phyloP scores from a whole-genome alignment of 2,329 filamentous ascomycete species.

The Fonsecaea erecta region DNA sequence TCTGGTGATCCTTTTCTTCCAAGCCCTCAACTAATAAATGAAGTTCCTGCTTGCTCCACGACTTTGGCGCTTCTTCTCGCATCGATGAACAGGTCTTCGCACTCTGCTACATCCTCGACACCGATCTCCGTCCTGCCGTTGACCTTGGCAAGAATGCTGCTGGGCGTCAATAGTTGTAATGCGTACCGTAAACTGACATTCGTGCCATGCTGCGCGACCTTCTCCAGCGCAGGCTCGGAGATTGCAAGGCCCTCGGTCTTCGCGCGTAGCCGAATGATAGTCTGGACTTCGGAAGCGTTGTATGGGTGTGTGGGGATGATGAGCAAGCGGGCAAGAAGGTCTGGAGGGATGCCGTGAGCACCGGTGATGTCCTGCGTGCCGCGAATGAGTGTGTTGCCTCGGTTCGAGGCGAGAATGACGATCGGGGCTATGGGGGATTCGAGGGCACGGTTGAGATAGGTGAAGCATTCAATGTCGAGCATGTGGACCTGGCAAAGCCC shows the following conservation, averaged over 20 bases:
- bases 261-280: constrained; percentile 83
- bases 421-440: constrained; percentile 95
- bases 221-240: constrained; percentile 80
- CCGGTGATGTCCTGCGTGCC: constrained; percentile 79
- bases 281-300: constrained; percentile 84
- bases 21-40: constrained; percentile 64
- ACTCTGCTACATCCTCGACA: constrained; percentile 76
- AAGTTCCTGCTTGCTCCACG: constrained; percentile 66
- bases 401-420: constrained; percentile 95
- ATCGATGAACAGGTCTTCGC: constrained; percentile 82
- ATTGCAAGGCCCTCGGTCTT: constrained; percentile 80
- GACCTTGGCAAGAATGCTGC: constrained; percentile 87
- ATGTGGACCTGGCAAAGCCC: constrained; percentile 77
- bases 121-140: constrained; percentile 78
- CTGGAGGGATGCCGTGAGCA: constrained; percentile 90
- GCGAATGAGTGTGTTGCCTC: constrained; percentile 89
- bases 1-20: neutral
- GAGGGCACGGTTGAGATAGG: constrained; percentile 96
- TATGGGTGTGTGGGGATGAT: constrained; percentile 96
- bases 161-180: constrained; percentile 85
- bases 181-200: constrained; percentile 91
- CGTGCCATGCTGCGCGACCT: constrained; percentile 83
- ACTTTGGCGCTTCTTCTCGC: constrained; percentile 76
- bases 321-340: constrained; percentile 89
- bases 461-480: constrained; percentile 99